Percentiles rank a stretch among this genome's conserved stretches.
Evolutionary conservation across 169 alveolate genomes (phyloP).

Genomic region (Plasmodium gallinaceum): DNA sequence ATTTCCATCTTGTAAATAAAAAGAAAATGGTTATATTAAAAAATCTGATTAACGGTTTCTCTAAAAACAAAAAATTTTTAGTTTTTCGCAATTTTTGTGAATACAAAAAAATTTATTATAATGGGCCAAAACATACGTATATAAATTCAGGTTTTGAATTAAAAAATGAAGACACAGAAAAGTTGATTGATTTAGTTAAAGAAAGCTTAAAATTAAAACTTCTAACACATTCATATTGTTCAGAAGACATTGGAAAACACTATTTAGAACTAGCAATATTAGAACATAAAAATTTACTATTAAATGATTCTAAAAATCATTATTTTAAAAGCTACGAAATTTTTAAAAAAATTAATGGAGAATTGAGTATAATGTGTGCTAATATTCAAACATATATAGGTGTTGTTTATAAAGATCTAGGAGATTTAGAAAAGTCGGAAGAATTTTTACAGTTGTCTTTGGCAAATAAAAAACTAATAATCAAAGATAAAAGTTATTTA

Average conservation of each 20-base stretch:
- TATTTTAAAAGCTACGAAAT: constrained; percentile 76
- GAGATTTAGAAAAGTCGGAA: constrained; percentile 62
- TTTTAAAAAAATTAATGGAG: constrained; percentile 62
- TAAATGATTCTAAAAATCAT: constrained; percentile 62
- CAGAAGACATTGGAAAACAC: constrained; percentile 75
- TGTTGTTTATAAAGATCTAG: constrained; percentile 74
- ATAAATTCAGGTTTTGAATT: constrained; percentile 72
- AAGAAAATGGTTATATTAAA: constrained; percentile 19
- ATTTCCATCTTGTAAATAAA: too few species aligned
- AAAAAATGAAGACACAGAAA: constrained; percentile 77
- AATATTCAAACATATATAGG: constrained; percentile 73
- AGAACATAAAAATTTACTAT: constrained; percentile 72
- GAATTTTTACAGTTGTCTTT: constrained; percentile 61
- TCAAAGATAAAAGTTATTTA: constrained; percentile 52
- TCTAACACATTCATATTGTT: constrained; percentile 43
- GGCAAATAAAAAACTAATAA: constrained; percentile 65
- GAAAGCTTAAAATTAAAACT: constrained; percentile 74
- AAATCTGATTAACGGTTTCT: neutral
- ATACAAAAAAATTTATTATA: constrained; percentile 50
- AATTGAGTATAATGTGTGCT: constrained; percentile 72
- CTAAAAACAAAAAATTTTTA: neutral
- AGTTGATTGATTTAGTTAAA: constrained; percentile 44
- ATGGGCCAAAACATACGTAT: constrained; percentile 75
- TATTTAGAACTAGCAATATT: constrained; percentile 76
- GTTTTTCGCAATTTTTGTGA: constrained; percentile 18